A percentile compares a stretch with the other conserved stretches of the same genome.
These are phyloP conservation scores for Mortierella sp. DNA, from an alignment of 371 early-diverging fungal species.

Conservation along the genomic window DNA sequence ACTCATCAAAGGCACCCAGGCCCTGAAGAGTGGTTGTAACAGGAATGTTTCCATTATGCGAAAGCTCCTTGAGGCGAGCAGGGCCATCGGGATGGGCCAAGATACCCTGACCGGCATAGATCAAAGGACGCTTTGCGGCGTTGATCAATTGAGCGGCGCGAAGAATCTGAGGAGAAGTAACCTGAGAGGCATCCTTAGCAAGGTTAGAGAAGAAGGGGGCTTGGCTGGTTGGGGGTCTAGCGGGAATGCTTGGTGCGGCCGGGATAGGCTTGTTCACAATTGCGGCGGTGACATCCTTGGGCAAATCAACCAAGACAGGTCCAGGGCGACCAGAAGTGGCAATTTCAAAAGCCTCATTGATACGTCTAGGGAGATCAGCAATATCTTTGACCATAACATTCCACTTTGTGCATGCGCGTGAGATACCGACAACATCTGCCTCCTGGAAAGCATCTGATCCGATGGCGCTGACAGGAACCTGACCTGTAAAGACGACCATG, in stretches of 20 bases:
- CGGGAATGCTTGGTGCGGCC: conserved; percentile 74
- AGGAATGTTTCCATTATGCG: conserved; percentile 90
- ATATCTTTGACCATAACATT: conserved; percentile 98
- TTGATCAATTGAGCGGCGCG: conserved; percentile 89
- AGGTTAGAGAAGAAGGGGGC: conserved; percentile 59
- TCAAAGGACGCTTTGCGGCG: conserved; percentile 90
- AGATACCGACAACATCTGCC: conserved; percentile 96
- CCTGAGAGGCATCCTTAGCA: conserved; percentile 59
- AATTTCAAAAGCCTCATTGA: conserved; percentile 97
- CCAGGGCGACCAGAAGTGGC: conserved; percentile 97
- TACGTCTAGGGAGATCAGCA: conserved; percentile 94
- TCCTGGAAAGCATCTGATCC: conserved; percentile 99
- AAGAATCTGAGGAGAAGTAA: conserved; percentile 67
- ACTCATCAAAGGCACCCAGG: conserved; percentile 93
- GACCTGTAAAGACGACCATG: conserved; percentile 95
- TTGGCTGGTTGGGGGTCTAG: conserved; percentile 70
- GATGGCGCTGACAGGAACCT: conserved; percentile 92
- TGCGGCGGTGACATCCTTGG: conserved; percentile 96
- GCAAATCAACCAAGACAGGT: conserved; percentile 97
- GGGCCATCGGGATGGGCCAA: conserved; percentile 87
- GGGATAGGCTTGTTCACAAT: conserved; percentile 88
- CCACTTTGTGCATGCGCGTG: conserved; percentile 97
- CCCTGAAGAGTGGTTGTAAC: conserved; percentile 96
- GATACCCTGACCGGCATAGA: conserved; percentile 96
- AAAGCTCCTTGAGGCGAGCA: conserved; percentile 81